Evolutionary conservation across 371 early-diverging fungal species (phyloP).

Genomic region (Coemansia sp.): DNA sequence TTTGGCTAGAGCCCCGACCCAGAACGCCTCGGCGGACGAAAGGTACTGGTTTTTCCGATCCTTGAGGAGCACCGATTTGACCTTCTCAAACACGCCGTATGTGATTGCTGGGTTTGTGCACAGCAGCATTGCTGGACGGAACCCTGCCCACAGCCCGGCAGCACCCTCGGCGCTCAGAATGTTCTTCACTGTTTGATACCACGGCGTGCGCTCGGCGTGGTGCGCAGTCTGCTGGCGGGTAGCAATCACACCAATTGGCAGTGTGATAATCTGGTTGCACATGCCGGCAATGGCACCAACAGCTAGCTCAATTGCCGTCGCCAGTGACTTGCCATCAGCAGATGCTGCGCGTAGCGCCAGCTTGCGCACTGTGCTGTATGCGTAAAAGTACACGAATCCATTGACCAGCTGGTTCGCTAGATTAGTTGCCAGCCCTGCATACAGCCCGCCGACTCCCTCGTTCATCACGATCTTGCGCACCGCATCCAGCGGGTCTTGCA

Average conservation of each 20-base stretch:
- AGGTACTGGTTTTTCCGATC: constrained; percentile 53
- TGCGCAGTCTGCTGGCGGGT: constrained; percentile 85
- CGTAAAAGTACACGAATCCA: constrained; percentile 95
- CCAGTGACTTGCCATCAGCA: constrained; percentile 55
- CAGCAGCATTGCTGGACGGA: constrained; percentile 86
- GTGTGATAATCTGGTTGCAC: constrained; percentile 83
- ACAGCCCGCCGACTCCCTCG: constrained; percentile 91
- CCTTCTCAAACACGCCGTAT: constrained; percentile 91
- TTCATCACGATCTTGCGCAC: constrained; percentile 72
- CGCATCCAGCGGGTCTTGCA: constrained; percentile 70
- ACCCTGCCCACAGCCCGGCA: constrained; percentile 83
- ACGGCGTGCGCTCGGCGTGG: constrained; percentile 56
- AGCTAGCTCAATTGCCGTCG: constrained; percentile 78
- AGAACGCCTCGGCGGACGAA: constrained; percentile 77
- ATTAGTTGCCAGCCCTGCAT: constrained; percentile 86
- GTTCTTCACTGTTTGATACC: constrained; percentile 63
- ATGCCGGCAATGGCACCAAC: constrained; percentile 93
- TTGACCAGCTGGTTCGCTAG: constrained; percentile 84
- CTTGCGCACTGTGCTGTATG: constrained; percentile 76
- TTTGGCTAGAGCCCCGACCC: constrained; percentile 89
- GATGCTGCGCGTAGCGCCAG: constrained; percentile 29
- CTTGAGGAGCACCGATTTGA: constrained; percentile 63
- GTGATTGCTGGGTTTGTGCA: constrained; percentile 96
- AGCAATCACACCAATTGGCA: constrained; percentile 92
- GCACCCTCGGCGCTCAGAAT: constrained; percentile 83